Conservation (phyloP, 257 asterid genomes). For the Salvia hispanica region DNA sequence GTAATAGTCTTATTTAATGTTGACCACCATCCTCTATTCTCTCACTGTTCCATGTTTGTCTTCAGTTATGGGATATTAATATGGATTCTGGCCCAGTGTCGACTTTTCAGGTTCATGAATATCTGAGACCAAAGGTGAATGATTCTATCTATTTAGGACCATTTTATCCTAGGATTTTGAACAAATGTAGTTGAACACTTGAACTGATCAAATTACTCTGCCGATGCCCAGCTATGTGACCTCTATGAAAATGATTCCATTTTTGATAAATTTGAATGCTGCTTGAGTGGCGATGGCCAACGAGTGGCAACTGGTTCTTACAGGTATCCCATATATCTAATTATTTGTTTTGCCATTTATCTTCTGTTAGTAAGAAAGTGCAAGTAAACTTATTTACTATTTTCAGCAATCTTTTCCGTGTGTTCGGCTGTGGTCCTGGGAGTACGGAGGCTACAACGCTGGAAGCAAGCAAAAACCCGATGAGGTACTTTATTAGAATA, state of each 20-base stretch:
- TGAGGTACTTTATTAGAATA: conserved; percentile 45
- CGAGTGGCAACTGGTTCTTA: conserved; percentile 99
- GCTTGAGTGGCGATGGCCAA: conserved; percentile 93
- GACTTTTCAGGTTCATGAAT: conserved; percentile 94
- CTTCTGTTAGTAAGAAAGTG: background rate
- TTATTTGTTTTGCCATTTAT: background rate
- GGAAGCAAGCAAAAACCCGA: conserved; percentile 84
- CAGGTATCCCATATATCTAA: conserved; percentile 51
- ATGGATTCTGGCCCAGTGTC: conserved; percentile 99
- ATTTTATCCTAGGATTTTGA: conserved; percentile 16
- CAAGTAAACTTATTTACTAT: conserved; percentile 13
- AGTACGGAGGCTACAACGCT: conserved; percentile 68
- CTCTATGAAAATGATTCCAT: conserved; percentile 94
- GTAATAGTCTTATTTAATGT: background rate
- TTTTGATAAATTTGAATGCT: conserved; percentile 96
- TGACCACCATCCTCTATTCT: conserved; percentile 18
- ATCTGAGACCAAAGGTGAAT: conserved; percentile 93
- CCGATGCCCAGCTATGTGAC: conserved; percentile 72
- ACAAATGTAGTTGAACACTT: conserved; percentile 7
- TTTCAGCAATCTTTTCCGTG: conserved; percentile 77
- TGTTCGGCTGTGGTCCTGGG: conserved; percentile 68
- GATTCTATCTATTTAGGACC: conserved; percentile 7
- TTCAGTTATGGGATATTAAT: conserved; percentile 97
- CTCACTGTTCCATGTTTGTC: conserved; percentile 29
- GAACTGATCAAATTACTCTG: conserved; percentile 37